Evolutionary conservation across 768 basidiomycete species (phyloP).

Genomic region (Boletus patriciae): DNA sequence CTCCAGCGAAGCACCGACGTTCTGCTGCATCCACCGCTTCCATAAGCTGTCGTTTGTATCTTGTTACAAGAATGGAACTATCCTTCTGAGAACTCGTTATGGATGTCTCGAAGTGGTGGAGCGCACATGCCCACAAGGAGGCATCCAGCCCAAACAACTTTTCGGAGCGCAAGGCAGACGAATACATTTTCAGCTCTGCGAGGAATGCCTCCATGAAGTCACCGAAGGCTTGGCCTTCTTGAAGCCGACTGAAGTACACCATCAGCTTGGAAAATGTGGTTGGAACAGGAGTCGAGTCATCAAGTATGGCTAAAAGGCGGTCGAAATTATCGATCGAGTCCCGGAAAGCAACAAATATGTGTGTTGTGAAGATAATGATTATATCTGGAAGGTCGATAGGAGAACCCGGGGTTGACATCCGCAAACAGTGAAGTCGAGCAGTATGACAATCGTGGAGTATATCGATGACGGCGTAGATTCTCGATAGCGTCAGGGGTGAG

Average conservation of each 20-base stretch:
- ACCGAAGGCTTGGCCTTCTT: slow-evolving; percentile 6
- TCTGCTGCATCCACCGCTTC: slow-evolving; percentile 53
- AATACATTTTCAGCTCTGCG: slow-evolving; percentile 24
- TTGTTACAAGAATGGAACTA: slow-evolving; percentile 27
- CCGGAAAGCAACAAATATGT: slow-evolving; percentile 17
- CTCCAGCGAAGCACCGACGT: slow-evolving; percentile 42
- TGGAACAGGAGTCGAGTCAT: slow-evolving; percentile 30
- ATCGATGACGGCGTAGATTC: slow-evolving; percentile 18
- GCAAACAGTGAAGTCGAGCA: slow-evolving; percentile 20
- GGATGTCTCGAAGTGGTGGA: slow-evolving; percentile 45
- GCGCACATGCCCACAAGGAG: slow-evolving; percentile 52
- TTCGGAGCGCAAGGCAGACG: slow-evolving; percentile 33
- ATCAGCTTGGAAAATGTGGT: slow-evolving; percentile 34
- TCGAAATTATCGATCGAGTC: slow-evolving; percentile 4
- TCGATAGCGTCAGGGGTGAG: slow-evolving; percentile 2
- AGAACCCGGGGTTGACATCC: slow-evolving; percentile 3
- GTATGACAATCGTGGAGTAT: slow-evolving; percentile 28
- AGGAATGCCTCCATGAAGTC: slow-evolving; percentile 28
- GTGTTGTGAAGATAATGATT: slow-evolving; percentile 22
- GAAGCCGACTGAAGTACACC: slow-evolving; percentile 16
- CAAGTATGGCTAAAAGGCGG: slow-evolving; percentile 26
- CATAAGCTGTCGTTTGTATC: slow-evolving; percentile 43
- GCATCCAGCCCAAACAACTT: slow-evolving; percentile 46
- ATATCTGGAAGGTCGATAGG: slow-evolving; percentile 26
- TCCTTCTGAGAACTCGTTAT: slow-evolving; percentile 24